A percentile compares a stretch with the other conserved stretches of the same genome.
phyloP scores from a whole-genome alignment of 2,329 filamentous ascomycete species.

The Verticillium klebahnii region DNA sequence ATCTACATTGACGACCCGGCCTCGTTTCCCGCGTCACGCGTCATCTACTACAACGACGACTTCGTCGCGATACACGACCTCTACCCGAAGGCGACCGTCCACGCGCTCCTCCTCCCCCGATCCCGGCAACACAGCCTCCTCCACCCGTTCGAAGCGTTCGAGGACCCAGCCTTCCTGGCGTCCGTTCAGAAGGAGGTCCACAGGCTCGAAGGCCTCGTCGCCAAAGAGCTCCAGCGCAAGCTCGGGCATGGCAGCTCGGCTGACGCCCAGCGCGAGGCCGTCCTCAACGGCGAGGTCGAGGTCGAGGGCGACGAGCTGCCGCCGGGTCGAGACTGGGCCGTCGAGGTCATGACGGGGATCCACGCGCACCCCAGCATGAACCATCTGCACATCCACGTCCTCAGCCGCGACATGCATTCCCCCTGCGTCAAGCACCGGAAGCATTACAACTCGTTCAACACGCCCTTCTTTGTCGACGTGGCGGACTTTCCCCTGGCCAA shows the following conservation, averaged over 20 bases:
- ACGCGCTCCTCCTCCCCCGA: conserved; percentile 84
- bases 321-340: conserved; percentile 69
- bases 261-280: conserved; percentile 62
- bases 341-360: conserved; percentile 71
- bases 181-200: conserved; percentile 56
- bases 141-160: conserved; percentile 75
- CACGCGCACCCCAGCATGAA: conserved; percentile 90
- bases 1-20: conserved; percentile 62
- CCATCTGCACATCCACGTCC: conserved; percentile 84
- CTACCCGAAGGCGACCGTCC: conserved; percentile 81
- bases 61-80: conserved; percentile 77
- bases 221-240: conserved; percentile 66
- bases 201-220: conserved; percentile 61
- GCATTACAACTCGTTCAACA: conserved; percentile 91
- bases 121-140: conserved; percentile 52
- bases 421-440: conserved; percentile 70
- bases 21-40: conserved; percentile 52
- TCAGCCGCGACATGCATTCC: conserved; percentile 75
- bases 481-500: conserved; percentile 71
- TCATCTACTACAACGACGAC: conserved; percentile 62
- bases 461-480: conserved; percentile 74
- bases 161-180: conserved; percentile 63
- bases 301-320: conserved; percentile 50
- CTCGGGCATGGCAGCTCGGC: conserved; percentile 59
- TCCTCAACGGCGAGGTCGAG: conserved; percentile 55